Evolutionary conservation across 306 rosid genomes (phyloP), one percentile per base, ranked within the genome.

Genomic region (Rosa lucieae): DNA sequence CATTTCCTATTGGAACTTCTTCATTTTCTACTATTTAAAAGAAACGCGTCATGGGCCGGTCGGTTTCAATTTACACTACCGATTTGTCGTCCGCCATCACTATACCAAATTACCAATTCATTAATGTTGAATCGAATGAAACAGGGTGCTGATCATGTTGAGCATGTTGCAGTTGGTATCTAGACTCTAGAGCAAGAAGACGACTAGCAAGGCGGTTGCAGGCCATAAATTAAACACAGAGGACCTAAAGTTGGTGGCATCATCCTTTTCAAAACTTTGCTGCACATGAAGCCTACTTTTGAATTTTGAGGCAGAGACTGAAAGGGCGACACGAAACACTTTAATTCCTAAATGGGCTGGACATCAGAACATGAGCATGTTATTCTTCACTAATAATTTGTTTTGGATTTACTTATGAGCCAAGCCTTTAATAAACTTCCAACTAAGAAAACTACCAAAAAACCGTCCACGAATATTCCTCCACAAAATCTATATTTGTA

Each of bases 271-370:
- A 32, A 73, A 82, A 78, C 72, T n/a, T 9, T 7, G 66, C 8
- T 77, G 46, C 69, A 87, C 90, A 88, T 90, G 92, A 89, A 80
- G 51, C 80, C 89, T 77, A 83, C 88, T 83, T 32, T 78, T 78
- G 78, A 75, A 84, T 68, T 46, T 32, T 49, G 70, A 37, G 70
- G 43, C 82, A 61, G 62, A 61, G 51, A 26, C 79, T 44, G 40
- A 82, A 82, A 55, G 72, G 62, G 82, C 81, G 77, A 69, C 76
- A 58, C 67, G 78, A 80, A 70, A 58, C 82, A 75, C 76, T 75
- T 77, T 55, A 78, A 75, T 79, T 82, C 70, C 58, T 32, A 35
- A 56, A 79, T 76, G 70, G 80, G 77, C 77, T 81, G 17, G 39
- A 79, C 78, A 74, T 73, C 70, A 83, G 47, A 84, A 84, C 77